phyloP scores from a whole-genome alignment of 108 stramenopile genomes.

The Mediolabrus comicus region DNA sequence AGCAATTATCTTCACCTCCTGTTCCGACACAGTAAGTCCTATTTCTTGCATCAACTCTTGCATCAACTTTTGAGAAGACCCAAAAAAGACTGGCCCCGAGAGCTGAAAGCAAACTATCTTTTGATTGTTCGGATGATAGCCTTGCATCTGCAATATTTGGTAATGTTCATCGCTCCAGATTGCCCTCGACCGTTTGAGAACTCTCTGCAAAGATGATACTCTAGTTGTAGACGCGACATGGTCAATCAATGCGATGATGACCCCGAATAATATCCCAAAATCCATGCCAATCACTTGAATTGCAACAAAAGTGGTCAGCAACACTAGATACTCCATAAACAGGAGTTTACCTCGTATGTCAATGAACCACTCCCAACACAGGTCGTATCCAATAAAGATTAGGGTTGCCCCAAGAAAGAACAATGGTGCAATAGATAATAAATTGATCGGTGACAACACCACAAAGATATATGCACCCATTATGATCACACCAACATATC shows the following conservation, averaged over 20 bases:
- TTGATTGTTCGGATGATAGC: conserved; percentile 46
- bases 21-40: conserved; percentile 25
- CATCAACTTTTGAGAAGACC: conserved; percentile 57
- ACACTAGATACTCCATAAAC: conserved; percentile 38
- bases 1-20: conserved; percentile 31
- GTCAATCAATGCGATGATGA: conserved; percentile 73
- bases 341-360: conserved; percentile 43
- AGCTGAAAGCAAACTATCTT: conserved; percentile 70
- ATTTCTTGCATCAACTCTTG: conserved; percentile 58
- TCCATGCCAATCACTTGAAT: conserved; percentile 54
- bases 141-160: conserved; percentile 63
- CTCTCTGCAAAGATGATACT: conserved; percentile 45
- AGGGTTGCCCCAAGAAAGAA: conserved; percentile 51
- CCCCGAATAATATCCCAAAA: conserved; percentile 44
- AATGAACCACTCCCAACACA: conserved; percentile 46
- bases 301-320: conserved; percentile 40
- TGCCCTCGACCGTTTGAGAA: conserved; percentile 67
- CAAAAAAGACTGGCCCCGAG: conserved; percentile 78
- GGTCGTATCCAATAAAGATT: conserved; percentile 51
- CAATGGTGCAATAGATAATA: conserved; percentile 57
- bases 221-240: conserved; percentile 73
- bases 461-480: conserved; percentile 62
- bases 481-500: conserved; percentile 73
- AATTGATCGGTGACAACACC: conserved; percentile 64
- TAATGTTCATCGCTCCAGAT: conserved; percentile 58